Evolutionary conservation across 306 rosid genomes (phyloP), one percentile per base, ranked within the genome.

Genomic region (Corylus avellana): DNA sequence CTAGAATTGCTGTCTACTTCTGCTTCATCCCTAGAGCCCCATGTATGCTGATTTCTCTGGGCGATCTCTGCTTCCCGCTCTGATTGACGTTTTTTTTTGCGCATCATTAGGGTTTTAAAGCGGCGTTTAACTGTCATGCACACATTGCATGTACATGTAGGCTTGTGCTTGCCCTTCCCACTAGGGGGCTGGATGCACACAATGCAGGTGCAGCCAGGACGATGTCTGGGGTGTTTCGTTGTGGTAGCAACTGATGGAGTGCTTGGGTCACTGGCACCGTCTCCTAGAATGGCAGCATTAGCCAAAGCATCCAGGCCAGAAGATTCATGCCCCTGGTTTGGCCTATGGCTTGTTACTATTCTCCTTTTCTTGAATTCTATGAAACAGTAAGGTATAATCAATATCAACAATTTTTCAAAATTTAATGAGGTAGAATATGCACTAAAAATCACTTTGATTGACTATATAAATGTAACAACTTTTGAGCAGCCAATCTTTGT

Each of bases 111-210:
- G 84, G 99, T 95, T 85, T 95, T 93, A 78, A 95, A 95, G 58
- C 99, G 95, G 2, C 98, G 98, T 78, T 95, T 95, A 49, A 95
- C 99, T 22, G 99, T 91, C 92, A 87, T 89, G 90, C 99, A 95
- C 62, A 95, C 99, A 2, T 86, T 87, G 87, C 99, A 95, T 12
- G 93, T 91, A 90, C 99, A 95, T 54, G 97, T 84, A 69, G 99
- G 98, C 78, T 95, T 95, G 90, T 95, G 99, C 89, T 95, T 95
- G 55, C 99, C 99, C 86, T 95, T 95, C 72, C 99, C 99, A 67
- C 99, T 95, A 0, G 99, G 99, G 72, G 99, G 99, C 83, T 95
- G 99, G 90, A 95, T 95, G 87, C 99, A 95, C 72, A 95, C 99
- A 83, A 95, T 95, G 86, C 99, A 95, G 67, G 99, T 93, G 90